These are phyloP conservation scores for Pichia kudriavzevii DNA, from an alignment of 1,139 yeast genomes.

Conservation along the genomic window DNA sequence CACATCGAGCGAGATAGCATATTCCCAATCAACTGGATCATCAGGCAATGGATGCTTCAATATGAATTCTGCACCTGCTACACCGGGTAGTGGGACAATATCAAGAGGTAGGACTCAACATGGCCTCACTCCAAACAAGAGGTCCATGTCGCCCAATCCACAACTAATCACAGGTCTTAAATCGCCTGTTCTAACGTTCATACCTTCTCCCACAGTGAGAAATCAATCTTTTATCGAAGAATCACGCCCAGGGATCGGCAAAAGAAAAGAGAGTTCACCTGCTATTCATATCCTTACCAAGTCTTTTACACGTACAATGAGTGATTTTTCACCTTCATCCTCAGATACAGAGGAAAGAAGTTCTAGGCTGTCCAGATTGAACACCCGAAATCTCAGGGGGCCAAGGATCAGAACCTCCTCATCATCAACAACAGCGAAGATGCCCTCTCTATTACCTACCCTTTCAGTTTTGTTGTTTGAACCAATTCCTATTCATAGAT, in stretches of 20 bases:
- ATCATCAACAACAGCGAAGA: slow-evolving; percentile 3
- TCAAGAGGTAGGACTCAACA: slow-evolving; percentile 10
- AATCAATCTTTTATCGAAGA: background rate
- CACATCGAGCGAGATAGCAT: slow-evolving; percentile 23
- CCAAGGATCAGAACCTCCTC: slow-evolving; percentile 19
- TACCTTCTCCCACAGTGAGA: slow-evolving; percentile 8
- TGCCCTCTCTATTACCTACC: slow-evolving; percentile 5
- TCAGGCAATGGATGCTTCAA: slow-evolving; percentile 9
- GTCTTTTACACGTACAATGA: slow-evolving; percentile 27
- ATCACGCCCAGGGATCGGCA: background rate
- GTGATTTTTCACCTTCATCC: slow-evolving; percentile 55
- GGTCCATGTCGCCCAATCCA: slow-evolving; percentile 10
- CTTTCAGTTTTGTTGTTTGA: slow-evolving; percentile 65
- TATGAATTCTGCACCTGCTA: slow-evolving; percentile 12
- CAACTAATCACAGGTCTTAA: slow-evolving; percentile 7
- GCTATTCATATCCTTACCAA: slow-evolving; percentile 23
- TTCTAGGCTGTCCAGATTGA: slow-evolving; percentile 49
- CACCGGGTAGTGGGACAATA: slow-evolving; percentile 12
- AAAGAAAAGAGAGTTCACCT: slow-evolving; percentile 9
- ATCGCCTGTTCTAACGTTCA: slow-evolving; percentile 11
- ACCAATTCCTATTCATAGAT: slow-evolving; percentile 77
- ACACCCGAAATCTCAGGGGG: slow-evolving; percentile 21
- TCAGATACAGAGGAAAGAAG: slow-evolving; percentile 61
- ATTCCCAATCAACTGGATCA: slow-evolving; percentile 15
- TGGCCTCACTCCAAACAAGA: slow-evolving; percentile 8